Conservation (phyloP, 805 yeast species). For the Deakozyma indianensis region DNA sequence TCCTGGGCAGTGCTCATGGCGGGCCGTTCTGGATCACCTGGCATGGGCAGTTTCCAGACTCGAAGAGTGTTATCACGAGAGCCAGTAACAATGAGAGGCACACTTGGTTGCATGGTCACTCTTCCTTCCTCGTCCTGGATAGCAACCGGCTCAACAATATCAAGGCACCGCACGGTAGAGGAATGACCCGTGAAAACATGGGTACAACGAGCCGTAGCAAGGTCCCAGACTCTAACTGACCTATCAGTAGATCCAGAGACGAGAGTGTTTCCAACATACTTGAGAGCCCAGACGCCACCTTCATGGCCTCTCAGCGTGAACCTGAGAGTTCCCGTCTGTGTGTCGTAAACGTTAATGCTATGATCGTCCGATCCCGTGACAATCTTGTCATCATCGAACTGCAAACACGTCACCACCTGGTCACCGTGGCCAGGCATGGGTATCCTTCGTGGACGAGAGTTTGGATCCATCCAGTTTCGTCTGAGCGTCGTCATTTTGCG, state of each 20-base stretch:
- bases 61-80: conserved; percentile 76
- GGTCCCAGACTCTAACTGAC: conserved; percentile 88
- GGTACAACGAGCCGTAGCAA: conserved; percentile 70
- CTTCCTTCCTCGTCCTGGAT: conserved; percentile 38
- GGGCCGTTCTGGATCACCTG: conserved; percentile 20
- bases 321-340: conserved; percentile 52
- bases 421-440: conserved; percentile 57
- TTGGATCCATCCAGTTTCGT: conserved; percentile 69
- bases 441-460: conserved; percentile 50
- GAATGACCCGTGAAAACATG: conserved; percentile 87
- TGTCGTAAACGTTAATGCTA: conserved; percentile 65
- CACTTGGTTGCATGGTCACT: conserved; percentile 40
- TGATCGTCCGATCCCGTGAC: conserved; percentile 89
- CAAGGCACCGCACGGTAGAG: conserved; percentile 85
- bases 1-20: conserved; percentile 27
- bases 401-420: conserved; percentile 87
- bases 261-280: conserved; percentile 60
- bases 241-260: conserved; percentile 94
- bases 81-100: conserved; percentile 71
- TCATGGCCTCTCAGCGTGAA: conserved; percentile 71
- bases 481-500: conserved; percentile 43
- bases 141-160: conserved; percentile 54
- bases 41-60: conserved; percentile 64
- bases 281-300: conserved; percentile 98
- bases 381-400: conserved; percentile 79